Evolutionary conservation across 2,329 filamentous ascomycete species (phyloP), one percentile per base, ranked within the genome.

Genomic region (Pyrenophora teres): DNA sequence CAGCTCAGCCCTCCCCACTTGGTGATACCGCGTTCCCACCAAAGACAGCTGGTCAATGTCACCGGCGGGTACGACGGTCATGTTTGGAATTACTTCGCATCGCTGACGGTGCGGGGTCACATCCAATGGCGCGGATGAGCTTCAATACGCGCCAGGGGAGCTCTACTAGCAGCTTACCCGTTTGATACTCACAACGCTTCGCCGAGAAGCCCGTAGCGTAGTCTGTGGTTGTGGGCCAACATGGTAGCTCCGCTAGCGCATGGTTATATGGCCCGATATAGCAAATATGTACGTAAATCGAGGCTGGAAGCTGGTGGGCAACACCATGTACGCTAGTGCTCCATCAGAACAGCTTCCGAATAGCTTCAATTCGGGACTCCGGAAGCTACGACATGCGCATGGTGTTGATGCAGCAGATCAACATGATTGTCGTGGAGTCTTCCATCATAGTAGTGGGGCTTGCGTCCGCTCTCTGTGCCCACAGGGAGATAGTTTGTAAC

Each of bases 1-100:
- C 63, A 53, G 47, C 49, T 39, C 46, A 59, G 60, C 56, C 59
- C 64, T 70, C 71, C 69, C 71, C 71, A 72, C 71, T 69, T 62
- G 52, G 60, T 55, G 48, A 44, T 66, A 66, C 64, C 23, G 65
- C 50, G 52, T 44, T 42, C 42, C 43, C 50, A 50, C 46, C 54
- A n/a, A 54, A 51, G 51, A 50, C 52, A 60, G 60, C 21, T 66
- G 67, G 66, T 38, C 53, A 39, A 39, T 57, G 21, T 32, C 42
- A 47, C 43, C 40, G 56, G 60, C 59, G 63, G 68, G 59, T 60
- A 65, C 62, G 56, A 62, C 60, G 47, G 58, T 67, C 62, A 48
- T 63, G 62, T 71, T 66, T 66, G 68, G 68, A 63, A 69, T 62
- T 61, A 55, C 59, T 63, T 63, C 60, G 59, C 59, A 62, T 55